phyloP scores from a whole-genome alignment of 768 basidiomycete species.

The Podaxis sp. region DNA sequence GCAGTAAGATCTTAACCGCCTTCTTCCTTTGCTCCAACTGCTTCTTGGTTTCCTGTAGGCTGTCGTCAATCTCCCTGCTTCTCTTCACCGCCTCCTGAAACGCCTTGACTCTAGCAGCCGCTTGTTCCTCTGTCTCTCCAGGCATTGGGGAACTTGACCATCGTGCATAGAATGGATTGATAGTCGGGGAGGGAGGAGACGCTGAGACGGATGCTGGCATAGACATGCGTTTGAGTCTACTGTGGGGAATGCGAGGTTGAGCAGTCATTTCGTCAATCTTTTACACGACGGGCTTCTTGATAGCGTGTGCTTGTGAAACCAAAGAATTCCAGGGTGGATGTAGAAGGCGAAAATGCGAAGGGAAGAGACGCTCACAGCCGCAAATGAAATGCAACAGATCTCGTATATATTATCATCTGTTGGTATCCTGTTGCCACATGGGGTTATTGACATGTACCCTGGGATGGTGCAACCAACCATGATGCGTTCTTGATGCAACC shows the following conservation, averaged over 20 bases:
- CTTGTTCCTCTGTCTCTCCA: slow-evolving; percentile 33
- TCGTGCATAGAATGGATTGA: slow-evolving; percentile 28
- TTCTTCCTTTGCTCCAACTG: slow-evolving; percentile 46
- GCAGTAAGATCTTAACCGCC: slow-evolving; percentile 52
- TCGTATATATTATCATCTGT: slow-evolving; percentile 3
- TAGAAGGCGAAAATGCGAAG: background rate
- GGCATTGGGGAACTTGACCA: slow-evolving; percentile 25
- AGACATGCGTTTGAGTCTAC: slow-evolving; percentile 5
- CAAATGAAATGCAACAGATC: background rate
- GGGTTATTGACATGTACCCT: slow-evolving; percentile 3
- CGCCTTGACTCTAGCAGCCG: slow-evolving; percentile 28
- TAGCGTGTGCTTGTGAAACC: background rate
- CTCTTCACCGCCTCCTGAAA: slow-evolving; percentile 40
- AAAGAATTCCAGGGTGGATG: background rate
- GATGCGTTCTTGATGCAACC: background rate
- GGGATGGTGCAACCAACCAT: background rate
- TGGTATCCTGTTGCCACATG: slow-evolving; percentile 8
- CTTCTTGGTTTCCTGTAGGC: slow-evolving; percentile 42
- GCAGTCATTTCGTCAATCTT: background rate
- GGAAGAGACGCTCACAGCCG: background rate
- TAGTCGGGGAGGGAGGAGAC: slow-evolving; percentile 13
- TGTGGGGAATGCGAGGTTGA: background rate
- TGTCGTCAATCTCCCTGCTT: slow-evolving; percentile 49
- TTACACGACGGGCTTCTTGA: background rate
- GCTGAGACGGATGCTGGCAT: slow-evolving; percentile 1